Evolutionary conservation across 192 early-diverging fungal species (phyloP), one percentile per base, ranked within the genome.

Genomic region (Backusella circina): DNA sequence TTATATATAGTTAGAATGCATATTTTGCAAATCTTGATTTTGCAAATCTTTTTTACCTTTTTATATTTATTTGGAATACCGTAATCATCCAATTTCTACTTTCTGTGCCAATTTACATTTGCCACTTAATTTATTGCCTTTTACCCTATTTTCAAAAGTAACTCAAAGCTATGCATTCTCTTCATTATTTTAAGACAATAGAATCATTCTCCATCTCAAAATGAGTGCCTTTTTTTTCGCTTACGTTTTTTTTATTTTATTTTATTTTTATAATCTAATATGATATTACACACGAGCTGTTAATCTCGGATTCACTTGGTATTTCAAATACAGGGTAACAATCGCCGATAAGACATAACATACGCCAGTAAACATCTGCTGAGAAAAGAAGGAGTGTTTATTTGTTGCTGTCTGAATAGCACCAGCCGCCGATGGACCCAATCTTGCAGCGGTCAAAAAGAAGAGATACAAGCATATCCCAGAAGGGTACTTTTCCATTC

Each of bases 321-420:
- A 68, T 36, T 68, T 68, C 33, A 68, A 68, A 68, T 68, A 68
- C 7, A 68, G n/a, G 21, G 32, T 68, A 37, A 68, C 67, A 68
- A 68, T 23, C 12, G 67, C 31, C 3, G 67, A 37, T 16, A 68
- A 13, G 5, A 77, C 30, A 37, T 72, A 77, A 23, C 38, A 23
- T 1, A 28, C 41, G 15, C 80, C 76, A 28, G 78, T 69, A 79
- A 81, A 87, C 79, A 87, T 80, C 74, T 83, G 79, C 8, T 85
- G 67, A 47, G 79, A 71, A 50, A 84, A 80, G 10, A 66, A 79
- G 0, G 77, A 50, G 6, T 79, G 51, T 1, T 82, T 76, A 8
- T 65, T 41, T 16, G 79, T 72, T 30, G 74, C 80, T 10, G 64
- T 31, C 65, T 82, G 72, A 2, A 82, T 75, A 30, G 80, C 80